Evolutionary conservation across 257 asterid genomes (phyloP).

Genomic region (Primulina tabacum): DNA sequence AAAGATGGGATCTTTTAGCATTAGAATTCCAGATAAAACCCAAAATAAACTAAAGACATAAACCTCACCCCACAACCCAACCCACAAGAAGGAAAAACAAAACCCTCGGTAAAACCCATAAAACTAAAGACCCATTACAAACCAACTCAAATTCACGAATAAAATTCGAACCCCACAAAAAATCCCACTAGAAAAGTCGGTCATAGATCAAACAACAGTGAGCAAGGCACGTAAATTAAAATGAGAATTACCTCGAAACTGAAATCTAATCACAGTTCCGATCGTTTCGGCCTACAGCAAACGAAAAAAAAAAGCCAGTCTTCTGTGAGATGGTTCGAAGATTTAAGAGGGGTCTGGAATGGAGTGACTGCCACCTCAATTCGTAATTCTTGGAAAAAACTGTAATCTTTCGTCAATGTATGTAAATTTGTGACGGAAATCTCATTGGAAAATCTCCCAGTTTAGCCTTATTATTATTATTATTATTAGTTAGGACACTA

Average conservation of each 20-base stretch:
- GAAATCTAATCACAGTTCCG: constrained; percentile 27
- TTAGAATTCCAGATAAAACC: constrained; percentile 18
- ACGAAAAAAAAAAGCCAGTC: neutral
- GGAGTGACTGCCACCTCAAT: constrained; percentile 7
- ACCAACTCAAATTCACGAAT: constrained; percentile 9
- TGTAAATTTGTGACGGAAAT: constrained; percentile 23
- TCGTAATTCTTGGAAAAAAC: constrained; percentile 14
- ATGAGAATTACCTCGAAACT: constrained; percentile 25
- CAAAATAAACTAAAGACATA: neutral
- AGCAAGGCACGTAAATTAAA: neutral
- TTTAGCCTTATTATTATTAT: constrained; percentile 25
- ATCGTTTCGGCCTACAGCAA: constrained; percentile 12
- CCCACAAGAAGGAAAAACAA: neutral
- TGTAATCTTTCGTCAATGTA: constrained; percentile 22
- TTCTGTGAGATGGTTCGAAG: constrained; percentile 27
- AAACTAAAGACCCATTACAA: constrained; percentile 1
- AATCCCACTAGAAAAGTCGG: constrained; percentile 24
- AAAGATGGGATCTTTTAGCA: constrained; percentile 13
- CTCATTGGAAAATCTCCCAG: constrained; percentile 22
- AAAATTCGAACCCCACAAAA: constrained; percentile 17
- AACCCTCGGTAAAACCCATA: constrained; percentile 41
- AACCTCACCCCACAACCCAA: neutral
- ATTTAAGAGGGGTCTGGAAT: constrained; percentile 17
- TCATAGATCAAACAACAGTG: neutral
- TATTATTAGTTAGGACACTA: constrained; percentile 4